Percentiles rank a stretch among this genome's conserved stretches.
phyloP scores from a whole-genome alignment of 73 alveolate species.

The Paramecium octaurelia region DNA sequence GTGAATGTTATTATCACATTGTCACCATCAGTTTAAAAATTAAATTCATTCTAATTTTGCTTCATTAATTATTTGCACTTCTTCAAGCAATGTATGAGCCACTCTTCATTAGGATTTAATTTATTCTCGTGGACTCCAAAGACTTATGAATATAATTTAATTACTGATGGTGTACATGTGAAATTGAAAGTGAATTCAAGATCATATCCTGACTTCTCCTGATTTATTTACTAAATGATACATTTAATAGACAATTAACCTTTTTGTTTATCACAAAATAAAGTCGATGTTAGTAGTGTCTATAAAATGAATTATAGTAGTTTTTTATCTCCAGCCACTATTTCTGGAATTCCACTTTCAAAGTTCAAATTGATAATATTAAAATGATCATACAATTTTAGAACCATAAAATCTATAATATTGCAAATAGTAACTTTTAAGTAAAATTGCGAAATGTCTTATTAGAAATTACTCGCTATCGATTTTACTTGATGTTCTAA shows the following conservation, averaged over 20 bases:
- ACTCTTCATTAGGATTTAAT: background rate
- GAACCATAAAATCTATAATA: background rate
- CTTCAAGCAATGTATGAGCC: background rate
- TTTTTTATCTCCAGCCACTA: background rate
- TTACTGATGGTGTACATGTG: background rate
- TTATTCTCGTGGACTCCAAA: background rate
- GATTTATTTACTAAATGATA: background rate
- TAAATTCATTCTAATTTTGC: background rate
- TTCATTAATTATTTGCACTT: background rate
- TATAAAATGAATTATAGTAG: background rate
- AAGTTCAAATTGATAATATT: background rate
- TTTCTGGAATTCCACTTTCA: slow-evolving; percentile 5
- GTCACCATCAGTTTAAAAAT: background rate
- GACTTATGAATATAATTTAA: background rate
- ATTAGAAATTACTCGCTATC: background rate
- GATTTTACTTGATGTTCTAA: background rate
- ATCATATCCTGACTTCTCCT: background rate
- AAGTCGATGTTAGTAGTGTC: background rate
- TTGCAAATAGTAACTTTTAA: background rate
- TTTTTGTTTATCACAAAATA: slow-evolving; percentile 15
- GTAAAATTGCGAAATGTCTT: background rate
- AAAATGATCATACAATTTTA: background rate
- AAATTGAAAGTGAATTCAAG: background rate
- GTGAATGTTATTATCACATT: background rate
- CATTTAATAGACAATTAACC: background rate